phyloP scores from a whole-genome alignment of 2,329 filamentous ascomycete genomes.

The Xylariaceae sp. region DNA sequence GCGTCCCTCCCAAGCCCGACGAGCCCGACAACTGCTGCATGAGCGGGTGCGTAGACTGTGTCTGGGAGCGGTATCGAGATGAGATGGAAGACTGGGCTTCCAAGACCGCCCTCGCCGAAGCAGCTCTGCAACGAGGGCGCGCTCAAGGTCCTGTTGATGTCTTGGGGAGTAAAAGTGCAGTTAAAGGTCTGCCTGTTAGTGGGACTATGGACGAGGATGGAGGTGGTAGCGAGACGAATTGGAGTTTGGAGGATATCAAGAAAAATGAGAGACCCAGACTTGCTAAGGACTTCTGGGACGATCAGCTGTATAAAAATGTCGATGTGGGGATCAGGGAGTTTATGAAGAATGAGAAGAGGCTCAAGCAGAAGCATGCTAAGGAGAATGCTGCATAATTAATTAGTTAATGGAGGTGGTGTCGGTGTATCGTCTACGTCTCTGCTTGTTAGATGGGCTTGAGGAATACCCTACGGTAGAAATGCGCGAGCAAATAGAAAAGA shows the following conservation, averaged over 20 bases:
- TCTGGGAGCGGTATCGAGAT: slow-evolving; percentile 89
- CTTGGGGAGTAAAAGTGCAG: slow-evolving; percentile 8
- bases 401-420: slow-evolving; percentile 27
- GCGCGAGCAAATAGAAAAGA: no score
- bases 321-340: slow-evolving; percentile 94
- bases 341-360: slow-evolving; percentile 91
- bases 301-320: slow-evolving; percentile 72
- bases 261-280: slow-evolving; percentile 38
- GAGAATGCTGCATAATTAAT: slow-evolving; percentile 42
- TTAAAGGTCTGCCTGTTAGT: slow-evolving; percentile 12
- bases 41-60: slow-evolving; percentile 96
- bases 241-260: slow-evolving; percentile 37
- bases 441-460: no score
- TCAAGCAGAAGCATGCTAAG: slow-evolving; percentile 69
- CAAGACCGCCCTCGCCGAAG: slow-evolving; percentile 60
- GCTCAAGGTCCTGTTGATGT: slow-evolving; percentile 12
- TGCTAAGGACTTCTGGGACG: slow-evolving; percentile 53
- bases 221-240: slow-evolving; percentile 68
- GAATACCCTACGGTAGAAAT: no score
- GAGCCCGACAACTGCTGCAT: slow-evolving; percentile 99
- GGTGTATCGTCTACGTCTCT: neutral
- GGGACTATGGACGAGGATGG: slow-evolving; percentile 76
- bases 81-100: slow-evolving; percentile 86
- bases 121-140: slow-evolving; percentile 41
- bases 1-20: slow-evolving; percentile 75